These are phyloP conservation scores for Myxozyma neglecta DNA, from an alignment of 805 yeast genomes.

Conservation along the genomic window DNA sequence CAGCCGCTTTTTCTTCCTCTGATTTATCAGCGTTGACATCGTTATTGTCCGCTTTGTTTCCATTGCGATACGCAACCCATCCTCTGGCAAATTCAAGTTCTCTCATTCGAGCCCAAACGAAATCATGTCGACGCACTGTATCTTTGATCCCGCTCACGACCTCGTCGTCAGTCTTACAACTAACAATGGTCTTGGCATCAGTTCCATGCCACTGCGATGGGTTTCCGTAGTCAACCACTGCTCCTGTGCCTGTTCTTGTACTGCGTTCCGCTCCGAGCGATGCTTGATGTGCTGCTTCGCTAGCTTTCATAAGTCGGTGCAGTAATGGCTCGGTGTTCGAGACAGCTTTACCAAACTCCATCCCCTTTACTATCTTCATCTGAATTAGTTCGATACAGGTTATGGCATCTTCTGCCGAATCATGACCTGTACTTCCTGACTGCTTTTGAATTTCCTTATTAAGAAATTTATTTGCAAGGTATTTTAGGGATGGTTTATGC, in stretches of 20 bases:
- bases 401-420: conserved; percentile 79
- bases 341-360: conserved; percentile 56
- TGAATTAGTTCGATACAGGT: conserved; percentile 78
- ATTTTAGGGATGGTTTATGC: conserved; percentile 70
- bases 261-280: conserved; percentile 14
- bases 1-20: conserved; percentile 1
- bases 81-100: conserved; percentile 55
- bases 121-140: conserved; percentile 45
- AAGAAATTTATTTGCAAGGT: conserved; percentile 61
- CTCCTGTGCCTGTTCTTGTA: conserved; percentile 28
- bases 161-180: conserved; percentile 62
- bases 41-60: conserved; percentile 12
- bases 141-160: conserved; percentile 47
- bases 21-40: neutral
- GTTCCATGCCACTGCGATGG: conserved; percentile 40
- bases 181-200: conserved; percentile 42
- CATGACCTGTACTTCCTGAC: conserved; percentile 65
- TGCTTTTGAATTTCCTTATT: conserved; percentile 57
- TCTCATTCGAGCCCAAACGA: conserved; percentile 56
- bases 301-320: conserved; percentile 25
- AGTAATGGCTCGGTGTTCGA: conserved; percentile 31
- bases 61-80: conserved; percentile 32
- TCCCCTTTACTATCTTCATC: conserved; percentile 66
- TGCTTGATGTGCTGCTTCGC: conserved; percentile 6
- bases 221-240: conserved; percentile 42